Conservation (phyloP, 2,329 filamentous ascomycete species). For the Botrytis deweyae region DNA sequence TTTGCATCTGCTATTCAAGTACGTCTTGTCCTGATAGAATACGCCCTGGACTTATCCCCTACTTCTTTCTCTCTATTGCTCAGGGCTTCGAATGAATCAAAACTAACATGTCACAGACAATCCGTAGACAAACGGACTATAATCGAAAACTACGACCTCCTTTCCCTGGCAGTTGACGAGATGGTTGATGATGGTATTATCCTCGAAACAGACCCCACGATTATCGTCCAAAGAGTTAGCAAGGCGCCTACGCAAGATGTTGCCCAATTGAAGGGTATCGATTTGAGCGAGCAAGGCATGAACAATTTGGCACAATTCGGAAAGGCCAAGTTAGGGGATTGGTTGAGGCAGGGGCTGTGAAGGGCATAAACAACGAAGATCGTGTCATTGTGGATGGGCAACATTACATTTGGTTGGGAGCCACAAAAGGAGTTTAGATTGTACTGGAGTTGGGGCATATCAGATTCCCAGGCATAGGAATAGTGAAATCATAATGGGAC, state of each 20-base stretch:
- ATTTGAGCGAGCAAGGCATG: conserved; percentile 92
- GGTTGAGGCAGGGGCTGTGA: conserved; percentile 80
- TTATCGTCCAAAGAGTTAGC: conserved; percentile 89
- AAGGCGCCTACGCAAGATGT: conserved; percentile 88
- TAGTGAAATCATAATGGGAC: conserved; percentile 16
- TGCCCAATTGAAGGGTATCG: conserved; percentile 84
- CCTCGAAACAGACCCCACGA: conserved; percentile 92
- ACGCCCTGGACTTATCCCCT: conserved; percentile 9
- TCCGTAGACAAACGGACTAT: conserved; percentile 97
- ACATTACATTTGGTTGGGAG: conserved; percentile 6
- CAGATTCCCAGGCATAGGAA: conserved; percentile 18
- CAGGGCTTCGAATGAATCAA: not conserved
- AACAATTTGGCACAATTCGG: conserved; percentile 93
- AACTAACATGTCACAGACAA: conserved; percentile 57
- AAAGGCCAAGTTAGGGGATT: conserved; percentile 86
- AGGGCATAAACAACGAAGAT: conserved; percentile 14
- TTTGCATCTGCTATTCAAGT: conserved; percentile 91
- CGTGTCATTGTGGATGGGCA: not conserved
- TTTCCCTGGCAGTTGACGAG: conserved; percentile 91
- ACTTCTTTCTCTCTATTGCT: not conserved
- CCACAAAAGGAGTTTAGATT: conserved; percentile 19
- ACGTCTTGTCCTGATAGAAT: conserved; percentile 37
- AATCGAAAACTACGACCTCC: conserved; percentile 97
- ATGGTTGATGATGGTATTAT: conserved; percentile 95
- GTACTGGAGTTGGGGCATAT: conserved; percentile 23